Conservation (phyloP, 2,329 filamentous ascomycete genomes). For the Paraphoma chrysanthemicola region DNA sequence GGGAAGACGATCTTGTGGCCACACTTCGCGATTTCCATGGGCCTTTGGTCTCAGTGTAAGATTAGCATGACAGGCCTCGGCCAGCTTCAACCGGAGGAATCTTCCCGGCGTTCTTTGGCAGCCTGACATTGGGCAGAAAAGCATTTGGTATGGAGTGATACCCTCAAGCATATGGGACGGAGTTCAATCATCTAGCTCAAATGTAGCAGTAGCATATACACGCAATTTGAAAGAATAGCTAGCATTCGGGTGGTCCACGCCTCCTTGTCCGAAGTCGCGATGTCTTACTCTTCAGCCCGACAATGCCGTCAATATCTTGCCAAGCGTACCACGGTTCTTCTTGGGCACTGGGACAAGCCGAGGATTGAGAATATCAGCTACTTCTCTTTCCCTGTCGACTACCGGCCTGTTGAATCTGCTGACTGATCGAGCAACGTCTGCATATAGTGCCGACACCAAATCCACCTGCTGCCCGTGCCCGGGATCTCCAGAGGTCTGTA, state of each 20-base stretch:
- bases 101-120: conserved; percentile 2
- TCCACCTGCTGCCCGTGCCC: background rate
- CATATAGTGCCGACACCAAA: background rate
- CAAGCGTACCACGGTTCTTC: background rate
- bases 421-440: background rate
- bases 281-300: background rate
- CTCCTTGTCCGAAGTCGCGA: too few species aligned
- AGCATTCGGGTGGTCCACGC: background rate
- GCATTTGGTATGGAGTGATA: conserved; percentile 13
- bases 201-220: background rate
- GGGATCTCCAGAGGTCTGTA: background rate
- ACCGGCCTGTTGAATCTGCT: background rate
- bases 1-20: conserved; percentile 84
- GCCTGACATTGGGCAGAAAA: conserved; percentile 5
- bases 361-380: background rate
- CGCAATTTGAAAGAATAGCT: background rate
- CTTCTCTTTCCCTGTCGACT: background rate
- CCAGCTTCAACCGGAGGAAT: background rate
- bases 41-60: conserved; percentile 33
- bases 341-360: background rate
- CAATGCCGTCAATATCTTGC: background rate
- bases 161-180: conserved; percentile 16
- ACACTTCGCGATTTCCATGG: conserved; percentile 72
- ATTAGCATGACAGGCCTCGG: conserved; percentile 1
- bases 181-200: background rate